phyloP scores from a whole-genome alignment of 2,329 filamentous ascomycete species.

The Amylocarpus encephaloides region DNA sequence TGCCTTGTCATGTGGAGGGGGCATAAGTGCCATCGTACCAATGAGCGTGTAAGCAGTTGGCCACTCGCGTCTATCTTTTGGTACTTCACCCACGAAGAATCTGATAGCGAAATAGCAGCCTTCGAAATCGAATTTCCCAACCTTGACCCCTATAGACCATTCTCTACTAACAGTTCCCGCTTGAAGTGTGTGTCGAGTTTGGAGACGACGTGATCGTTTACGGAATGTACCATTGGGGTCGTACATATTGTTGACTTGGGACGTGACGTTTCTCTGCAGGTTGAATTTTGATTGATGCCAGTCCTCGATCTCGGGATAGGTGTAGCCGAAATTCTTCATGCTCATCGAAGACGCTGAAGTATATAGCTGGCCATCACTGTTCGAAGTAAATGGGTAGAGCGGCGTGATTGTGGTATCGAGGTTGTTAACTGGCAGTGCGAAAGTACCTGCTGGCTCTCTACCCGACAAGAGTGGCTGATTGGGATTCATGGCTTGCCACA shows the following conservation, averaged over 20 bases:
- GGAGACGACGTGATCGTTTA: conserved; percentile 1
- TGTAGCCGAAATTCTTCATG: conserved; percentile 18
- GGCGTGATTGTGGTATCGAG: conserved; percentile 31
- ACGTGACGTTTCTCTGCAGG: conserved; percentile 53
- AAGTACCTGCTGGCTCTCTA: conserved; percentile 9
- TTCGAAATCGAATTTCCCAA: conserved; percentile 24
- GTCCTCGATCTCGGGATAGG: conserved; percentile 27
- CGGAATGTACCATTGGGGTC: conserved; percentile 8
- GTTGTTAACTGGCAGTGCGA: conserved; percentile 4
- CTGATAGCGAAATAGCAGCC: conserved; percentile 22
- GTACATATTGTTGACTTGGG: conserved; percentile 51
- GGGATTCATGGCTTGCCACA: conserved; percentile 73
- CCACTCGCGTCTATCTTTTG: conserved; percentile 21
- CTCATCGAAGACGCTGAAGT: conserved; percentile 34
- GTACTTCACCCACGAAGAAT: conserved; percentile 23
- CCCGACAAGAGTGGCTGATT: conserved; percentile 50
- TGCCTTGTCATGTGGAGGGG: conserved; percentile 12
- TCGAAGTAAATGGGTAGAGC: conserved; percentile 29
- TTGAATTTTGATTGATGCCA: conserved; percentile 51
- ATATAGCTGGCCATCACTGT: conserved; percentile 45
- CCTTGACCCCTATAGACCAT: conserved; percentile 21
- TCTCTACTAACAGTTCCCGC: conserved; percentile 10
- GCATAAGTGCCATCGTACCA: conserved; percentile 23
- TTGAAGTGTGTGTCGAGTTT: neutral
- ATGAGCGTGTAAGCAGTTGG: conserved; percentile 6